Conservation (phyloP, 352 stramenopile genomes). For the Salisapilia sapeloensis region DNA sequence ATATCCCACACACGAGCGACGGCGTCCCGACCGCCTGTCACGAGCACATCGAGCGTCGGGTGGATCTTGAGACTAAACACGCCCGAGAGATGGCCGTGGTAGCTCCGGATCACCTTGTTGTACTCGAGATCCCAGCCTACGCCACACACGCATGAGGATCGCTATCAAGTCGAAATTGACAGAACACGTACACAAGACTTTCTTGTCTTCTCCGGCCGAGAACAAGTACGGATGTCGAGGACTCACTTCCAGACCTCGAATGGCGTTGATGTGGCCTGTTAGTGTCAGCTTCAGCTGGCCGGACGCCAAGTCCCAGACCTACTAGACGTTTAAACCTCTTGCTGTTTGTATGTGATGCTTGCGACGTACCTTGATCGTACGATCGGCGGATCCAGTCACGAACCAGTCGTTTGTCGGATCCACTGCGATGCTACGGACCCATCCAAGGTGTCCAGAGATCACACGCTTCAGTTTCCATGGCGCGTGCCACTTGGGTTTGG, state of each 20-base stretch:
- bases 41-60: slow-evolving; percentile 95
- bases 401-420: slow-evolving; percentile 99
- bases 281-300: slow-evolving; percentile 97
- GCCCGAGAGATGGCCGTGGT: slow-evolving; percentile 98
- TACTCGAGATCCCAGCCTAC: slow-evolving; percentile 98
- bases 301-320: slow-evolving; percentile 90
- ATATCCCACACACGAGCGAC: slow-evolving; percentile 96
- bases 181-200: slow-evolving; percentile 81
- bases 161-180: background rate
- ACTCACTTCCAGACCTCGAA: slow-evolving; percentile 93
- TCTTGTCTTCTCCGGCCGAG: slow-evolving; percentile 97
- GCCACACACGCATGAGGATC: background rate
- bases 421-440: slow-evolving; percentile 95
- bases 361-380: slow-evolving; percentile 90
- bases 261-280: slow-evolving; percentile 96
- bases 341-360: slow-evolving; percentile 1
- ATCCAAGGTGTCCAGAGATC: slow-evolving; percentile 90
- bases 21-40: slow-evolving; percentile 90
- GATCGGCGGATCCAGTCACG: slow-evolving; percentile 92
- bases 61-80: slow-evolving; percentile 97
- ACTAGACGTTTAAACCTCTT: background rate
- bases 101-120: slow-evolving; percentile 99
- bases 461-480: slow-evolving; percentile 97
- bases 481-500: slow-evolving; percentile 96
- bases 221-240: slow-evolving; percentile 96